Evolutionary conservation across 371 early-diverging fungal genomes (phyloP), one percentile per base, ranked within the genome.

Genomic region (Syncephalis plumigaleata): DNA sequence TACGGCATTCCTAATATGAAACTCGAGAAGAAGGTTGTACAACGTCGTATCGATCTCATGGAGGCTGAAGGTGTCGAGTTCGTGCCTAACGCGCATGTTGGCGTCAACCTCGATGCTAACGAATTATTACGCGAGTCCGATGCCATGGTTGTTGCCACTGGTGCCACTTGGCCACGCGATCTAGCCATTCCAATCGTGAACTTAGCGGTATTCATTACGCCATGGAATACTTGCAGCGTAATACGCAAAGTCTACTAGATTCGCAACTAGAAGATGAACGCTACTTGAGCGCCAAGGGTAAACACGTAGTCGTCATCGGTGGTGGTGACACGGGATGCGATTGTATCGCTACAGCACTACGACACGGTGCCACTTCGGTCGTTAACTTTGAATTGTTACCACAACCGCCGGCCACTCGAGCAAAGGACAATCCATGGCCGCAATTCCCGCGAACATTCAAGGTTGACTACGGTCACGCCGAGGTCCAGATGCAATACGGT

Each of bases 1-100:
- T 96, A 96, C 62, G 97, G 97, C 55, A 96, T 96, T 51, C 97
- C 97, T 49, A 94, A 96, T 72, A 96, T 96, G 97, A 96, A 96
- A 75, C 80, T 96, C 23, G 94, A 96, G 67, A 94, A 93, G 76
- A 69, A 70, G 47, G 58, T 91, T 48, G 93, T 96, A 31, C 84
- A 88, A 58, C 77, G 97, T 39, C 86, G 97, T 53, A 65, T 92
- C 44, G 87, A 94, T 50, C 75, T 92, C 53, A 64, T 96, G 66
- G 84, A 78, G 2, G 82, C 79, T 8, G 94, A 96, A 65, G 97
- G 95, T 40, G 72, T 96, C 31, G 64, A 60, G 25, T 94, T 93
- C 67, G 79, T 86, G 18, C 64, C 85, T 45, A 80, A 80, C 58
- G 73, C 84, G 22, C 74, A 91, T 45, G 79, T 96, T 23, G 96